Percentiles rank a stretch among this genome's conserved stretches.
Evolutionary conservation across 108 stramenopile genomes (phyloP).

Genomic region (Nannochloropsis oceanica): DNA sequence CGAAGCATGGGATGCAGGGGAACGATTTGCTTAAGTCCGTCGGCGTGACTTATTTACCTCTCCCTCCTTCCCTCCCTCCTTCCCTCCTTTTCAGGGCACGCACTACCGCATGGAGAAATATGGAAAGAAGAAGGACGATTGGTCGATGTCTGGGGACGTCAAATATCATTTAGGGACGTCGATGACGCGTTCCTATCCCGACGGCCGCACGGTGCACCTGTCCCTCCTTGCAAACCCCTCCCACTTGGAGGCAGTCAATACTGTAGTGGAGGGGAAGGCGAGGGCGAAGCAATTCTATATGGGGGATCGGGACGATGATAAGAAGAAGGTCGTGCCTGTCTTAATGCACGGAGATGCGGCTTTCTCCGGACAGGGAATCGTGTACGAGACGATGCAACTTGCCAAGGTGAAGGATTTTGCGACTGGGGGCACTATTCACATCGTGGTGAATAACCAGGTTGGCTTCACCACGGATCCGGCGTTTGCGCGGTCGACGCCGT

Average conservation of each 20-base stretch:
- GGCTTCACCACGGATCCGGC: constrained; percentile 96
- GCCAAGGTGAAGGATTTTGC: constrained; percentile 64
- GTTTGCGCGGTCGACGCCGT: constrained; percentile 80
- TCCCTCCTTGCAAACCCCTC: constrained; percentile 94
- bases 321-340: constrained; percentile 70
- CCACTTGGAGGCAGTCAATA: constrained; percentile 95
- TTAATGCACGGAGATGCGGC: constrained; percentile 98
- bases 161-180: constrained; percentile 99
- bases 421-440: constrained; percentile 96
- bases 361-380: constrained; percentile 88
- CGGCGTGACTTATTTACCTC: background rate
- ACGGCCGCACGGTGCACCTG: constrained; percentile 79
- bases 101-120: constrained; percentile 67
- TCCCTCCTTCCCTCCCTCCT: background rate
- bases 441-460: constrained; percentile 98
- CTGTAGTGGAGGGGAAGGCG: constrained; percentile 85
- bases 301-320: constrained; percentile 63
- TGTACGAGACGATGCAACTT: constrained; percentile 97
- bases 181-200: constrained; percentile 94
- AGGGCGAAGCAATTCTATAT: constrained; percentile 96
- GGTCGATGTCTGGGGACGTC: constrained; percentile 84
- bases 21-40: background rate
- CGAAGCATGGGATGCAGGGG: too few species aligned
- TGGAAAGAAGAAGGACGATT: constrained; percentile 51
- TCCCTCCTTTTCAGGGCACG: constrained; percentile 45